Conservation (phyloP, 2,329 filamentous ascomycete species). For the Septoria linicola region DNA sequence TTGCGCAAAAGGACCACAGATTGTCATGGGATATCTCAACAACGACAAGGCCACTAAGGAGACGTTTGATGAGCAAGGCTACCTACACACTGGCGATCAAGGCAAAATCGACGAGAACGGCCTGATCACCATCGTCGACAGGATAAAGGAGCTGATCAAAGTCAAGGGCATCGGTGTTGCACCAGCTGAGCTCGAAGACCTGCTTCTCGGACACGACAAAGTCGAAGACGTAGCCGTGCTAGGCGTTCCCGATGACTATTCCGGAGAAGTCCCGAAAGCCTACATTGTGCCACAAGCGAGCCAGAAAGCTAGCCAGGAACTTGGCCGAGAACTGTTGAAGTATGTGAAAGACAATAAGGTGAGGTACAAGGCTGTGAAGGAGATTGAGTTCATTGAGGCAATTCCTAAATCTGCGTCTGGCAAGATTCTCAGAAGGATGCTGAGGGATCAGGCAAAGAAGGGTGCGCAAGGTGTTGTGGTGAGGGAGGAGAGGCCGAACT, state of each 20-base stretch:
- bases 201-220: slow-evolving; percentile 48
- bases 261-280: slow-evolving; percentile 38
- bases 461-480: slow-evolving; percentile 37
- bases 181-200: slow-evolving; percentile 52
- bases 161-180: slow-evolving; percentile 56
- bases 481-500: slow-evolving; percentile 37
- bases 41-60: slow-evolving; percentile 50
- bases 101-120: slow-evolving; percentile 35
- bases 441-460: slow-evolving; percentile 44
- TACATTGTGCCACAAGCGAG: slow-evolving; percentile 37
- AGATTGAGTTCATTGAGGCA: slow-evolving; percentile 42
- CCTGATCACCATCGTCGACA: slow-evolving; percentile 57
- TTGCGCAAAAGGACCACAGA: slow-evolving; percentile 54
- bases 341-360: slow-evolving; percentile 45
- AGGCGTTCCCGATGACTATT: slow-evolving; percentile 46
- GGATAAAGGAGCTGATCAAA: slow-evolving; percentile 54
- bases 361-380: slow-evolving; percentile 49
- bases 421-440: slow-evolving; percentile 42
- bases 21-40: slow-evolving; percentile 56
- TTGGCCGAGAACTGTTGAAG: slow-evolving; percentile 40
- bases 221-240: slow-evolving; percentile 53
- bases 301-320: slow-evolving; percentile 37
- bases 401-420: slow-evolving; percentile 39
- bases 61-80: slow-evolving; percentile 48
- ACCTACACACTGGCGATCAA: slow-evolving; percentile 56